A percentile compares a stretch with the other conserved stretches of the same genome.
These are phyloP conservation scores for Candida xiaguanensis DNA, from an alignment of 805 yeast genomes.

Conservation along the genomic window DNA sequence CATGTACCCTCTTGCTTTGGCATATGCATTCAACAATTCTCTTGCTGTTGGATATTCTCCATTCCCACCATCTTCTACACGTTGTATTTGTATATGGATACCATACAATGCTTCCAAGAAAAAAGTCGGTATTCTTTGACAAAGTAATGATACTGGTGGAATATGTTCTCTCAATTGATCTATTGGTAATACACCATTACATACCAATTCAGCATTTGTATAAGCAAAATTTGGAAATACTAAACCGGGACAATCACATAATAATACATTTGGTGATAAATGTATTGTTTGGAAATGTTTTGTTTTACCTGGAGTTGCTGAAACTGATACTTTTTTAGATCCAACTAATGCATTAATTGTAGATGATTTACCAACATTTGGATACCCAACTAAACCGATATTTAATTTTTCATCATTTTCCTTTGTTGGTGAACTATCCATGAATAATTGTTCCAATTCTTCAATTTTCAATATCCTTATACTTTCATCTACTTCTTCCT, in stretches of 20 bases:
- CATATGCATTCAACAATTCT: conserved; percentile 87
- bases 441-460: conserved; percentile 78
- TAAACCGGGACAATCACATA: conserved; percentile 98
- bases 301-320: conserved; percentile 98
- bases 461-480: conserved; percentile 75
- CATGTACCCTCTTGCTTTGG: conserved; percentile 95
- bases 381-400: conserved; percentile 96
- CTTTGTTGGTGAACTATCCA: conserved; percentile 70
- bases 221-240: conserved; percentile 98
- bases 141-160: conserved; percentile 82
- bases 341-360: conserved; percentile 96
- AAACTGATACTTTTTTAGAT: conserved; percentile 95
- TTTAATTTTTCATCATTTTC: conserved; percentile 59
- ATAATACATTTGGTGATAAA: conserved; percentile 73
- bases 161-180: conserved; percentile 92
- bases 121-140: conserved; percentile 84
- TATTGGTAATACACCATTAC: conserved; percentile 98
- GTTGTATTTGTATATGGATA: conserved; percentile 75
- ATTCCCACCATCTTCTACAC: conserved; percentile 81
- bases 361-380: conserved; percentile 93
- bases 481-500: conserved; percentile 22
- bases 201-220: conserved; percentile 93
- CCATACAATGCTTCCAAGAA: conserved; percentile 91
- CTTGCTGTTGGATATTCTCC: conserved; percentile 81
- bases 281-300: conserved; percentile 97